Base-by-base conservation (phyloP, 768 basidiomycete species). In the Kwoniella newhampshirensis region DNA sequence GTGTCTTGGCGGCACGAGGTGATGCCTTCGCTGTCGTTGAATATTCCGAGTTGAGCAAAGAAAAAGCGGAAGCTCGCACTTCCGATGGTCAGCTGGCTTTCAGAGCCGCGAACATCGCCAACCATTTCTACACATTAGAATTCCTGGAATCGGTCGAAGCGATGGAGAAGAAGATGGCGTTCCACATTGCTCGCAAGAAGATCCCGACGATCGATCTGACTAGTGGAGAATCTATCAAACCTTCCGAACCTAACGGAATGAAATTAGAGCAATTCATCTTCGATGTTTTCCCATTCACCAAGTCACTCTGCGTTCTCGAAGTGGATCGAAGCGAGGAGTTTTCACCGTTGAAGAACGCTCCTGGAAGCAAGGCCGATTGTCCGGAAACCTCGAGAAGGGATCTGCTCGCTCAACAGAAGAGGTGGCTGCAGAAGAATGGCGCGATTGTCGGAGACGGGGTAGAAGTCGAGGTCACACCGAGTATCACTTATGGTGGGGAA, bases 191-290 rank as follows among this genome's bases (percentile, higher is more conserved):
- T 37, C 85, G 87, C 67, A 99, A 99, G 80, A 99, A 98, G 82
- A 98, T 99, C 64, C 81, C 91, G 6, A 83, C 87, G 66, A 80
- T 92, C 61, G 85, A 90, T 71, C 67, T 90, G 57, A 70, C 81
- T 53, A 82, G 82, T 13, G 92, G 89, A 18, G 80, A 84, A 59
- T 23, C 70, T 3, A 77, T 93, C 73, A 93, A 92, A 73, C 93
- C 96, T 1, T 76, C 78, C 60, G 86, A 86, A 71, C 89, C 91
- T n/a, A 98, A 99, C 75, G 96, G 96, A 59, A 94, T 98, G 90
- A 99, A 99, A 79, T 85, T 99, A 60, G 96, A 99, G 78, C 81
- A 93, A 80, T 99, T 99, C 78, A 88, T 99, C 28, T 99, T 99
- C 71, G 96, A 99, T 78, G 96, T 99, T 42, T 97, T 99, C 81